Evolutionary conservation across 208 protist species (phyloP).

Genomic region (Leishmania mexicana): DNA sequence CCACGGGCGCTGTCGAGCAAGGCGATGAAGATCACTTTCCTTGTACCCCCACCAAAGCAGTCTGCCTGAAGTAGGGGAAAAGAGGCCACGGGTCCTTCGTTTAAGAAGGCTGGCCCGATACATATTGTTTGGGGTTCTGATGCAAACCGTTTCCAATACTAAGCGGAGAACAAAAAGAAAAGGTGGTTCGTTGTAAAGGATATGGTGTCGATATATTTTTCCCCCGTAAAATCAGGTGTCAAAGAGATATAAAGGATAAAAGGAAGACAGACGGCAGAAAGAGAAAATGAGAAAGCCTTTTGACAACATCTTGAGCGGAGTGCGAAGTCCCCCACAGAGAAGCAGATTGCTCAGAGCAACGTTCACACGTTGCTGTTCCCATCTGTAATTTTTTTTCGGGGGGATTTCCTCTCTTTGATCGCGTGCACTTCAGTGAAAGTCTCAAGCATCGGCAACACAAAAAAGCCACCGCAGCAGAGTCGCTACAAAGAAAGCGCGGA

Average conservation of each 20-base stretch:
- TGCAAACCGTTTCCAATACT: neutral
- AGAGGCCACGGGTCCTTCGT: constrained; percentile 16
- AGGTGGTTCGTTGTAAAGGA: neutral
- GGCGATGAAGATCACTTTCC: constrained; percentile 62
- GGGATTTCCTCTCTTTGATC: neutral
- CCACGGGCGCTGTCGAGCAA: constrained; percentile 83
- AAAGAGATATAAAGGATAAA: neutral
- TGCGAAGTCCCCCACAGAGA: neutral
- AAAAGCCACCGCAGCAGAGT: neutral
- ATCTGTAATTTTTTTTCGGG: neutral
- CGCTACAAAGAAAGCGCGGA: neutral
- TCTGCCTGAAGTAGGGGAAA: constrained; percentile 15
- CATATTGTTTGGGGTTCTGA: constrained; percentile 14
- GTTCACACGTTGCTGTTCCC: neutral
- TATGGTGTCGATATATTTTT: neutral
- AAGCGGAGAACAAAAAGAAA: neutral
- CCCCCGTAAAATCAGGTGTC: too few species aligned
- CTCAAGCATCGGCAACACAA: neutral
- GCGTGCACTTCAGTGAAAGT: neutral
- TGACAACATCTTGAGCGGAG: neutral
- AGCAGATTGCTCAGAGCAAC: neutral
- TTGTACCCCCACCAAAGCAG: constrained; percentile 68
- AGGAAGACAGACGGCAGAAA: neutral
- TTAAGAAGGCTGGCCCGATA: constrained; percentile 24
- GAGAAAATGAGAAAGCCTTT: neutral